Evolutionary conservation across 2,329 filamentous ascomycete species (phyloP), one percentile per base, ranked within the genome.

Genomic region (Dactylonectria estremocensis): DNA sequence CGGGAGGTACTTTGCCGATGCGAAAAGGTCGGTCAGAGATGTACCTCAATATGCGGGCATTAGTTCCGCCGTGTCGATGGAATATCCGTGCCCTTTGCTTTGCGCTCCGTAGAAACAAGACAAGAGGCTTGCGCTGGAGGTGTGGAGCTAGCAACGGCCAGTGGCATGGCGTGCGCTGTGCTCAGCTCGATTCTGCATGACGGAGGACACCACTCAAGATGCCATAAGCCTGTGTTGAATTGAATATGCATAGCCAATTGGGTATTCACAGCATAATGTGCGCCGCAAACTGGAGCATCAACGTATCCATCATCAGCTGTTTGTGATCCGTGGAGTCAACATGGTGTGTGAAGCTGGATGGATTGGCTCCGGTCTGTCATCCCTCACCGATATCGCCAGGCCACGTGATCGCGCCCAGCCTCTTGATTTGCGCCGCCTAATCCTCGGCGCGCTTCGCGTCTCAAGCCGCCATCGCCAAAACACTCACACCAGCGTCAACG

Each of bases 371-470:
- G 28, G 10, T 13, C 18, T 43, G 35, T 16, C 37, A 24, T 46
- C 43, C 35, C 35, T 45, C 16, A 40, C 46, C 20, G 61, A 33
- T 46, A 31, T 22, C 69, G 65, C 64, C 65, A 33, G 58, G 35
- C 56, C 76, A 78, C 76, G 76, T 78, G 76, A 78, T 68, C 66
- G 67, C 72, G 67, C 50, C 71, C 71, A 76, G 50, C 72, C 72
- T 74, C 69, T 67, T 55, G 57, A 68, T 76, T 69, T 74, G 77
- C 75, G 77, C 77, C 78, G 78, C 77, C 73, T 80, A 80, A 80
- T 77, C 78, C 57, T 80, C 78, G 78, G 78, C 74, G 77, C 77
- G 72, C 72, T 72, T 71, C 76, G 77, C 78, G 76, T 72, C 70
- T 62, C 62, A 31, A 52, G 67, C 56, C 66, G 62, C 60, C 68